Evolutionary conservation across 768 basidiomycete species (phyloP), one percentile per base, ranked within the genome.

Genomic region (Wakefieldia striispora): DNA sequence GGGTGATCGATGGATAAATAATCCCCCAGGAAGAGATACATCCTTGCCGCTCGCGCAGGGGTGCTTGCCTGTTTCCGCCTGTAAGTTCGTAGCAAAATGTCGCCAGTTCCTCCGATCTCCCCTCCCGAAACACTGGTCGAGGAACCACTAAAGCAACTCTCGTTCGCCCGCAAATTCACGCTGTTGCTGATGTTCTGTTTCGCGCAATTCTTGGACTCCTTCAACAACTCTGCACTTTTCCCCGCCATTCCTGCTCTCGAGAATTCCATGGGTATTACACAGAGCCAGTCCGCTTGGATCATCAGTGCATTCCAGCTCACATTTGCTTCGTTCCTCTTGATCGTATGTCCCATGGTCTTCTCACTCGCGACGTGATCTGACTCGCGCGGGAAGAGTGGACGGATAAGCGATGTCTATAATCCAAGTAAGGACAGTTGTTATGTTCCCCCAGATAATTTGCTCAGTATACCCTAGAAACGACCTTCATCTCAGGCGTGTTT

Each of bases 231-330:
- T 12, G 64, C 72, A 19, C 62, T 72, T 17, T 68, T 73, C 38
- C 60, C 71, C 12, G 72, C 69, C 10, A 66, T 75, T 29, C 72
- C 73, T 16, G 56, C 59, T 19, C 61, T 75, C 26, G 55, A 63
- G 34, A 12, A 23, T 29, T 45, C 41, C 24, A n/a, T 46, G 13
- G 29, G 65, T 68, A 34, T 58, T 51, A n/a, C 55, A 61, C 43
- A 63, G 27, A 47, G 60, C 42, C 62, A 71, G 40, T 65, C 61
- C 3, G 65, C 67, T 34, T 78, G 77, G 76, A 46, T 76, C 8
- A 57, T 75, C 21, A 70, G 72, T 39, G 74, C 72, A n/a, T 76
- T 69, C 51, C 72, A 75, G 39, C 61, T 78, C 24, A 77, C 76
- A 2, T 78, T 76, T 58, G 72, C 77, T 13, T 65, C 76, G 1